Evolutionary conservation across 2,329 filamentous ascomycete species (phyloP).

Genomic region (Xylariaceae sp.): DNA sequence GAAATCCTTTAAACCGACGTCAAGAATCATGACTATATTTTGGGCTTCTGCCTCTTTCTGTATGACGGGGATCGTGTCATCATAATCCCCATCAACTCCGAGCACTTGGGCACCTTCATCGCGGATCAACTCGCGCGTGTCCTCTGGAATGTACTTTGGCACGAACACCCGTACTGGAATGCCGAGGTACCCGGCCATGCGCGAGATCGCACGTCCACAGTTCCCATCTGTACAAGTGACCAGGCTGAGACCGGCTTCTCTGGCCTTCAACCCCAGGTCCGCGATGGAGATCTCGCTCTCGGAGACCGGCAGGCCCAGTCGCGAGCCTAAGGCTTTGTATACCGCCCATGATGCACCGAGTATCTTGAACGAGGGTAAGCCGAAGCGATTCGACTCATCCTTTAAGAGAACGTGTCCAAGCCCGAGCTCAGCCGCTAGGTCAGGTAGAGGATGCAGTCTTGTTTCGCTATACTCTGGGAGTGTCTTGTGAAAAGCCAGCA

Average conservation of each 20-base stretch:
- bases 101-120: slow-evolving; percentile 60
- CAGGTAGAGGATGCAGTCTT: slow-evolving; percentile 14
- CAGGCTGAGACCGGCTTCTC: slow-evolving; percentile 25
- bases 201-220: slow-evolving; percentile 67
- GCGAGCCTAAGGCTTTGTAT: slow-evolving; percentile 50
- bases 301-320: slow-evolving; percentile 37
- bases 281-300: slow-evolving; percentile 16
- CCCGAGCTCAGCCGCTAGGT: slow-evolving; percentile 48
- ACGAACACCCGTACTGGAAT: slow-evolving; percentile 59
- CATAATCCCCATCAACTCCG: slow-evolving; percentile 57
- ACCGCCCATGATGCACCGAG: slow-evolving; percentile 73
- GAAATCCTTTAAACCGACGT: slow-evolving; percentile 64
- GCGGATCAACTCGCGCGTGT: slow-evolving; percentile 50
- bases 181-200: slow-evolving; percentile 57
- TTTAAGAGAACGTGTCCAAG: slow-evolving; percentile 61
- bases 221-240: slow-evolving; percentile 71
- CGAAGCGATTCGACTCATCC: slow-evolving; percentile 64
- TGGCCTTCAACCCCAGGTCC: slow-evolving; percentile 18
- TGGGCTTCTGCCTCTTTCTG: slow-evolving; percentile 35
- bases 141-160: slow-evolving; percentile 50
- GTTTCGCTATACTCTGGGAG: slow-evolving; percentile 23
- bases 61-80: slow-evolving; percentile 53
- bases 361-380: slow-evolving; percentile 74
- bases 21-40: slow-evolving; percentile 58
- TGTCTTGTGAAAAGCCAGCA: slow-evolving; percentile 22